A percentile compares a stretch with the other conserved stretches of the same genome.
Evolutionary conservation across 495 filamentous ascomycete species (phyloP).

Genomic region (Articulospora tetracladia): DNA sequence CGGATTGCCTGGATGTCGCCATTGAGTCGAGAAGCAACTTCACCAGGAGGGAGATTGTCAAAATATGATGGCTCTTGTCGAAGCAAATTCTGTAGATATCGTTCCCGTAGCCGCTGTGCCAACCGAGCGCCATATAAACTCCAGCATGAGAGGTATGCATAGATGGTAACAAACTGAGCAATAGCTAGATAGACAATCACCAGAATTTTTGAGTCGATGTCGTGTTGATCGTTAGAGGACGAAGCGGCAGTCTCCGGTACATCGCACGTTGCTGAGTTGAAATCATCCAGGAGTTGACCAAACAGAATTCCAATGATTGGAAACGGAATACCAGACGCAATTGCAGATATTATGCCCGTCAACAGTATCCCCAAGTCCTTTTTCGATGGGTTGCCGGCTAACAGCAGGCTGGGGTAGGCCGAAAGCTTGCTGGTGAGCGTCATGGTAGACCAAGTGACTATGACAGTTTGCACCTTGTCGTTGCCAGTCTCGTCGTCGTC

Average conservation of each 20-base stretch:
- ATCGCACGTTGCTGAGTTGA: slow-evolving; percentile 32
- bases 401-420: slow-evolving; percentile 1
- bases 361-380: neutral
- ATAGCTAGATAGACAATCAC: slow-evolving; percentile 60
- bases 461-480: neutral
- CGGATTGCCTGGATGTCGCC: slow-evolving; percentile 57
- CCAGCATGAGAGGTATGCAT: slow-evolving; percentile 53
- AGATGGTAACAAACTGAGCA: slow-evolving; percentile 58
- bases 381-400: neutral
- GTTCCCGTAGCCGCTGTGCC: slow-evolving; percentile 56
- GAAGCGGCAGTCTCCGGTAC: neutral
- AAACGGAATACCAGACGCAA: slow-evolving; percentile 64
- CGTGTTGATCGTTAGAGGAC: neutral
- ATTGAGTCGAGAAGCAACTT: slow-evolving; percentile 45
- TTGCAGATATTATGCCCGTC: slow-evolving; percentile 44
- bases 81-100: slow-evolving; percentile 52
- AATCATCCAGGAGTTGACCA: slow-evolving; percentile 61
- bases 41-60: slow-evolving; percentile 53
- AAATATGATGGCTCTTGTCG: slow-evolving; percentile 61
- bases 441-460: neutral
- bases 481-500: no score
- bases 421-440: neutral
- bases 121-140: slow-evolving; percentile 57
- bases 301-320: slow-evolving; percentile 65
- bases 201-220: slow-evolving; percentile 45